phyloP scores from a whole-genome alignment of 768 basidiomycete genomes.

The Boletus huronensis region DNA sequence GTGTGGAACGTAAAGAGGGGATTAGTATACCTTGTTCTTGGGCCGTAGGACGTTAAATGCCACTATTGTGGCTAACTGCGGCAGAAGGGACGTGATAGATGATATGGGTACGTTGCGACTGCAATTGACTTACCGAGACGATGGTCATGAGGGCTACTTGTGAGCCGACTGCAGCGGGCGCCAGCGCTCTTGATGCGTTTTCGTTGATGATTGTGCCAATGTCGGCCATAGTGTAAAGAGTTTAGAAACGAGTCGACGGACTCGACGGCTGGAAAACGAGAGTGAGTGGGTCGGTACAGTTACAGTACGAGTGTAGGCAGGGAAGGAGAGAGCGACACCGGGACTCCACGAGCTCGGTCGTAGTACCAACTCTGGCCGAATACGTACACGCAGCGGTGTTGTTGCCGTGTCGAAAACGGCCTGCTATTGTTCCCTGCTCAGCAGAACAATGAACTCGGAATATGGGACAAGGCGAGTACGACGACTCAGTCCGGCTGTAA shows the following conservation, averaged over 20 bases:
- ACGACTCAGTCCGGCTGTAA: background rate
- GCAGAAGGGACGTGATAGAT: conserved; percentile 7
- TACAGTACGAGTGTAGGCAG: background rate
- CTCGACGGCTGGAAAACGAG: conserved; percentile 17
- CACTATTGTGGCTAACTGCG: conserved; percentile 60
- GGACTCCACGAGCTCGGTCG: too few relatives aligned
- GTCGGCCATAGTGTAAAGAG: conserved; percentile 28
- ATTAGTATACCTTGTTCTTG: conserved; percentile 76
- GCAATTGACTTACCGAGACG: conserved; percentile 56
- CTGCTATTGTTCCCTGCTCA: background rate
- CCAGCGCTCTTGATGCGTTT: conserved; percentile 56
- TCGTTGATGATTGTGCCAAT: conserved; percentile 33
- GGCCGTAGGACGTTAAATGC: conserved; percentile 86
- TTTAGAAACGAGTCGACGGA: conserved; percentile 15
- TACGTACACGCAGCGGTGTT: background rate
- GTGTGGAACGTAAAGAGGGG: background rate
- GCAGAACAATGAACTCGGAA: background rate
- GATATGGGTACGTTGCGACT: background rate
- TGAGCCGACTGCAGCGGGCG: conserved; percentile 75
- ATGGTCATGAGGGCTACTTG: conserved; percentile 72
- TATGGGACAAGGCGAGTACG: background rate
- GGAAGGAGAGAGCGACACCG: background rate
- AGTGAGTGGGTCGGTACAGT: conserved; percentile 17
- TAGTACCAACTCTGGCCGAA: background rate
- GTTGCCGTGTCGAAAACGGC: background rate